Base-by-base conservation (phyloP, 83 land plant species). In the Thuja plicata region DNA sequence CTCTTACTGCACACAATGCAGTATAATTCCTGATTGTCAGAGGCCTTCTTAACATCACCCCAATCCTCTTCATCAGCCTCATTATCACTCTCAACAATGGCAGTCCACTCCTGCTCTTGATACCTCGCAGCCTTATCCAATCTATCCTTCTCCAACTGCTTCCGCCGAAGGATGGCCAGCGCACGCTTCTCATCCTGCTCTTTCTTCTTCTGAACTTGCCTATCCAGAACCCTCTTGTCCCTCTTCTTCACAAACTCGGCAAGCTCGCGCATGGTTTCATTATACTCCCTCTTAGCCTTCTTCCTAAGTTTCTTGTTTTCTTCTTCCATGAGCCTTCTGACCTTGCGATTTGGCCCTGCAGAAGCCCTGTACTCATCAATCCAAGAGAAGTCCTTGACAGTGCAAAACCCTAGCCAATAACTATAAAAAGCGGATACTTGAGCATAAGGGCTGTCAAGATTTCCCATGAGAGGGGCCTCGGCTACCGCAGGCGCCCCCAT, bases 381-480 rank as follows among this genome's bases (percentile, higher is more conserved):
- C 99, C 98, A 98, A 2, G 89, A 86, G 70, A 97, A 98, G 90
- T 97, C 99, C 96, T 97, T 95, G 19, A 94, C 92, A 7, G 96
- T 93, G 12, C 66, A 83, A 89, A 97, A 98, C 60, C 99, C 99
- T 17, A 93, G 60, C 99, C 99, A 98, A 80, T 94, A 95, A 21
- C 87, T 88, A 88, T 98, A 98, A 87, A 98, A 97, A 7, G 96
- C 95, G 13, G 92, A 88, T 15, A 95, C 99, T 83, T 95, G 95
- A 3, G 90, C 50, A 55, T 97, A 95, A 2, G 93, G 88, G 84
- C 95, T 93, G 12, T 92, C 94, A 50, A 92, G 90, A 82, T 96
- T 93, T 46, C 98, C 99, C 84, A 97, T 94, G 48, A 55, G 87
- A 27, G 94, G 99, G 30, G 91, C 95, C 88, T 89, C 94, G n/a